Evolutionary conservation across 371 early-diverging fungal genomes (phyloP), one percentile per base, ranked within the genome.

Genomic region (Syncephalastrum racemosum): DNA sequence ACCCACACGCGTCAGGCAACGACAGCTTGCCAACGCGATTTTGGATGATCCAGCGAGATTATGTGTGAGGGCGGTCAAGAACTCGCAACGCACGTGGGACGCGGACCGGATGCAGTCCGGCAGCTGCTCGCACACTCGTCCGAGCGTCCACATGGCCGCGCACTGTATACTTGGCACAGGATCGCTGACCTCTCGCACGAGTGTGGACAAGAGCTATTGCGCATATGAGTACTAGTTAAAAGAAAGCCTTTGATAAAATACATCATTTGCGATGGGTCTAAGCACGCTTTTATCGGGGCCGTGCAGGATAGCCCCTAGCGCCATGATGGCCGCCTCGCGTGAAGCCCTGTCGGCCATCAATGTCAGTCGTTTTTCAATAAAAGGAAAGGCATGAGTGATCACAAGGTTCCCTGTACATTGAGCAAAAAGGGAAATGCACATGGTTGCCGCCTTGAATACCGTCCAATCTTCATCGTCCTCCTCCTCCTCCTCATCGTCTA

Each of bases 401-500:
- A 96, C 88, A 22, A 72, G 70, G 60, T 92, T 86, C 36, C 82
- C 81, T 23, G 92, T 87, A 51, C 88, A 89, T 59, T 83, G 87
- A 5, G 98, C 92, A n/a, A 95, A 83, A 47, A 93, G 74, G 4
- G 92, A 78, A 60, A 98, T 74, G 70, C 96, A 96, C 7, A 96
- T 95, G 36, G 92, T 91, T 19, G 98, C 92, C n/a, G 98, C 95
- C 96, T 95, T 97, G 8, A 93, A 82, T 43, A 90, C 83, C 64
- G 89, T 95, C 97, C 97, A 98, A 66, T 96, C 96, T 65, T 97
- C 97, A 61, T 96, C 97, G 61, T 97, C 98, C 15, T 90, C 94
- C 54, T 97, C 96, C 63, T 95, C 97, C 10, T 97, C 96, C 63
- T 95, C 97, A 2, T 97, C 98, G 14, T 90, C 94, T 53, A 96